Percentiles rank a stretch among this genome's conserved stretches.
These are phyloP conservation scores for Trichoderma oligosporum DNA, from an alignment of 2,329 filamentous ascomycete species.

Conservation along the genomic window DNA sequence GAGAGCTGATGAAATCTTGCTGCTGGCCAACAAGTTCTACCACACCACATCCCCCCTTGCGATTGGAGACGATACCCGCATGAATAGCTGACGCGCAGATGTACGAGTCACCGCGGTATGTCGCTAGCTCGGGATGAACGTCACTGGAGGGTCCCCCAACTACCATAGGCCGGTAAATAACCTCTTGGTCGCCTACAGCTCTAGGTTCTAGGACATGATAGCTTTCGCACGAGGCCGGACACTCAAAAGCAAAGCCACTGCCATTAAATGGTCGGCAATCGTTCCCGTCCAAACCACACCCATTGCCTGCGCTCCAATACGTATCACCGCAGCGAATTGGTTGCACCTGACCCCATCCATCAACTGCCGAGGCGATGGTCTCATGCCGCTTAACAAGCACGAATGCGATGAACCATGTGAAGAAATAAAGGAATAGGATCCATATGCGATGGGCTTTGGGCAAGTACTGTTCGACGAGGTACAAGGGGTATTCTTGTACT, in stretches of 20 bases:
- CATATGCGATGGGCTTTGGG: constrained; percentile 57
- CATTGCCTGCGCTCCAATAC: constrained; percentile 68
- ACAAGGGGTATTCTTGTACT: constrained; percentile 64
- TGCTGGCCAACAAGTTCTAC: constrained; percentile 68
- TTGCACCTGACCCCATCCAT: constrained; percentile 62
- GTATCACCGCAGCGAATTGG: constrained; percentile 63
- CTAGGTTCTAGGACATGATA: constrained; percentile 66
- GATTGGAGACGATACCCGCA: constrained; percentile 69
- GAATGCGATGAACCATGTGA: constrained; percentile 67
- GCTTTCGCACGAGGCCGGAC: constrained; percentile 66
- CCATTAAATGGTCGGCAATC: constrained; percentile 72
- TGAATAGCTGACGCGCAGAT: constrained; percentile 84
- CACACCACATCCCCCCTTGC: constrained; percentile 76
- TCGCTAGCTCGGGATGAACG: constrained; percentile 40
- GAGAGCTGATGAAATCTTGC: constrained; percentile 58
- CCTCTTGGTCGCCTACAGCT: constrained; percentile 67
- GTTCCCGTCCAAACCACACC: constrained; percentile 70
- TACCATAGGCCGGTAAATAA: constrained; percentile 62
- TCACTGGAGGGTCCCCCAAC: constrained; percentile 60
- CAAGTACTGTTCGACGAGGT: constrained; percentile 58
- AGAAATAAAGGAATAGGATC: constrained; percentile 57
- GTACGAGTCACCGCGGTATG: constrained; percentile 87
- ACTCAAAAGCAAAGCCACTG: constrained; percentile 68
- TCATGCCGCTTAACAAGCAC: constrained; percentile 64
- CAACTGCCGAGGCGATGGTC: constrained; percentile 56